Evolutionary conservation across 2,329 filamentous ascomycete species (phyloP).

Genomic region (Zarea fungicola): DNA sequence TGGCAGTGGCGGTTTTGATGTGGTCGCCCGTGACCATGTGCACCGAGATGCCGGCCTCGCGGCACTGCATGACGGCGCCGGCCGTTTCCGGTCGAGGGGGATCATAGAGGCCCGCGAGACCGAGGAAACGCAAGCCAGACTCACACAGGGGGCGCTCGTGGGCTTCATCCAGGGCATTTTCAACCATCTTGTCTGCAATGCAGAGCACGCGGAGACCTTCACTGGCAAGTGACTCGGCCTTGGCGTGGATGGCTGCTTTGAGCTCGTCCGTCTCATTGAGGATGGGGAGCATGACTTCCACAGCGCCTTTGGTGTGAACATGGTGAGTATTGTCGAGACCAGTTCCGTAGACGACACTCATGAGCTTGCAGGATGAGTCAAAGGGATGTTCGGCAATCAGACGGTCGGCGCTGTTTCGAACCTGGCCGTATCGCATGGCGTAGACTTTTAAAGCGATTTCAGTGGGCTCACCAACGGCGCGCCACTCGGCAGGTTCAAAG

Average conservation of each 20-base stretch:
- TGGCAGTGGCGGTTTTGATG: slow-evolving; percentile 61
- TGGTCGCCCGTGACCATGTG: slow-evolving; percentile 69
- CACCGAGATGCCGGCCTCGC: slow-evolving; percentile 57
- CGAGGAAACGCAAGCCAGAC: slow-evolving; percentile 55
- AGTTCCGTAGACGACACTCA: slow-evolving; percentile 61
- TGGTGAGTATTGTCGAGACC: slow-evolving; percentile 29
- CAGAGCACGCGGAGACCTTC: slow-evolving; percentile 66
- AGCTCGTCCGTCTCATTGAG: slow-evolving; percentile 42
- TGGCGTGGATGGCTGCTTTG: slow-evolving; percentile 41
- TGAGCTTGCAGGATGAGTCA: slow-evolving; percentile 68
- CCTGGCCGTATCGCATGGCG: slow-evolving; percentile 60
- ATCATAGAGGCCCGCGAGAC: slow-evolving; percentile 67
- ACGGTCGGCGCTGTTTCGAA: slow-evolving; percentile 38
- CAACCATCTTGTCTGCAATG: slow-evolving; percentile 50
- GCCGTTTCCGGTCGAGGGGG: slow-evolving; percentile 64
- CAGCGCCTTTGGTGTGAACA: slow-evolving; percentile 54
- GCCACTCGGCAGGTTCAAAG: slow-evolving; percentile 45
- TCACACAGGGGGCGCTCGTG: slow-evolving; percentile 52
- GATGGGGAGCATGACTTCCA: slow-evolving; percentile 51
- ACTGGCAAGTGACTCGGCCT: slow-evolving; percentile 52
- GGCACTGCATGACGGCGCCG: slow-evolving; percentile 54
- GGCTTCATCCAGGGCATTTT: slow-evolving; percentile 28
- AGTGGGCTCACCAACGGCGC: slow-evolving; percentile 61
- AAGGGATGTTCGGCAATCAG: slow-evolving; percentile 65
- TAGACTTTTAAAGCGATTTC: slow-evolving; percentile 72